Percentiles rank a stretch among this genome's conserved stretches.
These are phyloP conservation scores for Tylopilus orsonianus DNA, from an alignment of 1,284 basidiomycete genomes.

Conservation along the genomic window DNA sequence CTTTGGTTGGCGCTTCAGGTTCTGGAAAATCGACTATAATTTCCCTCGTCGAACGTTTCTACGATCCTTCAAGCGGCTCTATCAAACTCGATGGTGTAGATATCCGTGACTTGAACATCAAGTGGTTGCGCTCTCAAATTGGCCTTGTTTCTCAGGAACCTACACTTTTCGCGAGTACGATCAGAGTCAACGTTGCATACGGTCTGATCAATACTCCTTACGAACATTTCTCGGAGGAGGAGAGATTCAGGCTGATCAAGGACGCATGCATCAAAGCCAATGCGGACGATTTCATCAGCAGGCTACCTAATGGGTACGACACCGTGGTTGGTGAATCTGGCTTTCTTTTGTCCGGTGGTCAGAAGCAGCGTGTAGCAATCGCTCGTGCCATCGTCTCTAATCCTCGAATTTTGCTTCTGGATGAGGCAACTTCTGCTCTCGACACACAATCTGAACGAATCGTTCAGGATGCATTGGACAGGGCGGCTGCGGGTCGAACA, in stretches of 20 bases:
- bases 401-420: conserved; percentile 79
- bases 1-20: conserved; percentile 88
- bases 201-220: conserved; percentile 82
- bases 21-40: conserved; percentile 86
- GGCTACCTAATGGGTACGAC: conserved; percentile 84
- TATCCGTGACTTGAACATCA: conserved; percentile 78
- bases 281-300: conserved; percentile 86
- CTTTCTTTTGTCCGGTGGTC: conserved; percentile 88
- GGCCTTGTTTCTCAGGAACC: conserved; percentile 92
- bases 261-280: conserved; percentile 90
- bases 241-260: conserved; percentile 78
- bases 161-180: conserved; percentile 80
- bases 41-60: conserved; percentile 83
- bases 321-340: conserved; percentile 93
- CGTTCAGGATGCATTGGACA: conserved; percentile 94
- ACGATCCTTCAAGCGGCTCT: conserved; percentile 75
- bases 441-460: conserved; percentile 91
- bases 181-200: conserved; percentile 81
- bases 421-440: conserved; percentile 88
- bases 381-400: conserved; percentile 93
- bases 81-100: conserved; percentile 82
- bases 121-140: conserved; percentile 89
- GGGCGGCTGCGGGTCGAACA: conserved; percentile 80
- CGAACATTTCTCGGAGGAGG: conserved; percentile 72
- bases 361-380: conserved; percentile 90